phyloP scores from a whole-genome alignment of 2,329 filamentous ascomycete genomes.

The Diplodia seriata region DNA sequence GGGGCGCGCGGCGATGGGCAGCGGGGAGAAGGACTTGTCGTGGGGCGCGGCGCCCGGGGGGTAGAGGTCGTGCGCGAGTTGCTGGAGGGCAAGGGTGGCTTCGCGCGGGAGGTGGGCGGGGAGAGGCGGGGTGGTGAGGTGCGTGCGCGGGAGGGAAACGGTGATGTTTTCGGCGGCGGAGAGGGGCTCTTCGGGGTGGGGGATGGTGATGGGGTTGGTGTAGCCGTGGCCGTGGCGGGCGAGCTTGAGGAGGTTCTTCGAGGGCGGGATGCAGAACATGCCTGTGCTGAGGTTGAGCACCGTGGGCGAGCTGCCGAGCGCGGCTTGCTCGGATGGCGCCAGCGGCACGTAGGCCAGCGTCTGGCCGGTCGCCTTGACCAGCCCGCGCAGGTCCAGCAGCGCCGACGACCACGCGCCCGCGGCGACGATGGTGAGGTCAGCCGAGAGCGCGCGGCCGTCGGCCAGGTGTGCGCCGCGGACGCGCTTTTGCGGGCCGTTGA shows the following conservation, averaged over 20 bases:
- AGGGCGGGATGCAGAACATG: slow-evolving; percentile 76
- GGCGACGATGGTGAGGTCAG: slow-evolving; percentile 79
- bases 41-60: slow-evolving; percentile 40
- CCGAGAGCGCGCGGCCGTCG: slow-evolving; percentile 60
- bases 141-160: slow-evolving; percentile 58
- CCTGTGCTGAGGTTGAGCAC: slow-evolving; percentile 74
- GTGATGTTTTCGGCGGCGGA: slow-evolving; percentile 45
- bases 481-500: slow-evolving; percentile 37
- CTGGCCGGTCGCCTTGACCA: slow-evolving; percentile 82
- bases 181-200: slow-evolving; percentile 51
- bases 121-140: slow-evolving; percentile 43
- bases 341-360: slow-evolving; percentile 79
- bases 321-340: slow-evolving; percentile 71
- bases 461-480: slow-evolving; percentile 67
- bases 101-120: slow-evolving; percentile 43
- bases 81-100: slow-evolving; percentile 42
- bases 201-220: slow-evolving; percentile 54
- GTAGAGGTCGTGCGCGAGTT: slow-evolving; percentile 39
- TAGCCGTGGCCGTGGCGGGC: slow-evolving; percentile 61
- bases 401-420: slow-evolving; percentile 86
- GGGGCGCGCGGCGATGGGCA: slow-evolving; percentile 46
- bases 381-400: slow-evolving; percentile 78
- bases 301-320: slow-evolving; percentile 71
- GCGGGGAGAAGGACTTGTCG: slow-evolving; percentile 33
- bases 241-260: slow-evolving; percentile 53